Percentiles rank a stretch among this genome's conserved stretches.
Conservation (phyloP, 163 green algal species). For the Picocystis sp. region DNA sequence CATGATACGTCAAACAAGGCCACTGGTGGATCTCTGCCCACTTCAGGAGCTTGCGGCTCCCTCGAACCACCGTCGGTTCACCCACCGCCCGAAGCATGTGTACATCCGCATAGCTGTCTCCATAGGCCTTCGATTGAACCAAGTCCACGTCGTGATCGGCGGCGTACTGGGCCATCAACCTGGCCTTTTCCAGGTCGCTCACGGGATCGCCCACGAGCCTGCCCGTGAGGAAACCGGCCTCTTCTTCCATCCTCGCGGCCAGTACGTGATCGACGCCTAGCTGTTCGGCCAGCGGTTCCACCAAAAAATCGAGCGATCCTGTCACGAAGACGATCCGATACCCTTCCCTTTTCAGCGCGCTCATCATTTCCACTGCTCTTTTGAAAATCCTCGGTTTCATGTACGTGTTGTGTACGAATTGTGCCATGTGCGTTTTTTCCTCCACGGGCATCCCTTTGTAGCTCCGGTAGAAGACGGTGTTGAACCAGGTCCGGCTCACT, state of each 20-base stretch:
- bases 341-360: conserved; percentile 1
- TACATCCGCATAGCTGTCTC: conserved; percentile 19
- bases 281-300: conserved; percentile 12
- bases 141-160: conserved; percentile 10
- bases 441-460: conserved; percentile 6
- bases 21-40: too few species aligned
- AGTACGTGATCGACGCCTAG: conserved; percentile 13
- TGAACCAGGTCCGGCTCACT: conserved; percentile 13
- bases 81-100: conserved; percentile 18
- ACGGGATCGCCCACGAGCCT: conserved; percentile 14
- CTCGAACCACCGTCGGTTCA: not conserved
- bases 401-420: conserved; percentile 9
- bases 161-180: conserved; percentile 7
- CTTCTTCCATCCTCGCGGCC: conserved; percentile 1
- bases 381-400: conserved; percentile 16
- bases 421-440: not conserved
- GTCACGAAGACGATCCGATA: conserved; percentile 21
- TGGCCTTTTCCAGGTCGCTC: conserved; percentile 14
- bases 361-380: conserved; percentile 10
- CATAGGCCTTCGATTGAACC: conserved; percentile 16
- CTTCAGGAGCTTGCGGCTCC: too few species aligned
- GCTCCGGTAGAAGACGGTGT: conserved; percentile 13
- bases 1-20: too few species aligned
- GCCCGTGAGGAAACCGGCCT: conserved; percentile 14
- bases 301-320: conserved; percentile 21